Percentiles rank a stretch among this genome's conserved stretches.
Conservation (phyloP, 768 basidiomycete genomes). For the Naematelia aurantialba region DNA sequence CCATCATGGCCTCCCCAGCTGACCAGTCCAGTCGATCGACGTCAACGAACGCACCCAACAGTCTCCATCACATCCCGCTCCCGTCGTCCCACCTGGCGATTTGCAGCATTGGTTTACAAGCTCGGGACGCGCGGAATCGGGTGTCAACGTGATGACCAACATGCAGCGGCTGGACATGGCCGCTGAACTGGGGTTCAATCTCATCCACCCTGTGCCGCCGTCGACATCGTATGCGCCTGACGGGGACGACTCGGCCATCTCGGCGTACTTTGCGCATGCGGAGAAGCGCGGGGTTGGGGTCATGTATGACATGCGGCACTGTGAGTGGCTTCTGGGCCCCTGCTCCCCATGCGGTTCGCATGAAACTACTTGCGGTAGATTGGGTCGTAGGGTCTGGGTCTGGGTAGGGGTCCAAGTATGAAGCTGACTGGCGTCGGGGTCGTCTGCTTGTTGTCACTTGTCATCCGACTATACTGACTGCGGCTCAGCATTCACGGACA, state of each 20-base stretch:
- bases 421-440: background rate
- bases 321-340: slow-evolving; percentile 9
- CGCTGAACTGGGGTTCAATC: slow-evolving; percentile 45
- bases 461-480: background rate
- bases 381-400: background rate
- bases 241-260: slow-evolving; percentile 9
- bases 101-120: background rate
- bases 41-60: background rate
- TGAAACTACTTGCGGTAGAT: background rate
- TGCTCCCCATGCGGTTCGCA: too few relatives aligned
- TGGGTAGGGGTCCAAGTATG: background rate
- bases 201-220: slow-evolving; percentile 68
- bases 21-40: background rate
- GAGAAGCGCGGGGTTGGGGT: slow-evolving; percentile 66
- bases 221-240: slow-evolving; percentile 5
- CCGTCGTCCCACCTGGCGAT: too few relatives aligned
- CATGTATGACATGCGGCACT: slow-evolving; percentile 79
- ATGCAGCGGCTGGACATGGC: slow-evolving; percentile 12
- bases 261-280: slow-evolving; percentile 57
- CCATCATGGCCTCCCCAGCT: background rate
- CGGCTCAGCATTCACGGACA: slow-evolving; percentile 61
- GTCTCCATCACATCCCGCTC: background rate
- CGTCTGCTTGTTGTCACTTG: background rate
- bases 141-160: background rate
- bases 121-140: background rate